A percentile compares a stretch with the other conserved stretches of the same genome.
Conservation (phyloP, 1,284 basidiomycete species). For the Clitocybe nebularis region DNA sequence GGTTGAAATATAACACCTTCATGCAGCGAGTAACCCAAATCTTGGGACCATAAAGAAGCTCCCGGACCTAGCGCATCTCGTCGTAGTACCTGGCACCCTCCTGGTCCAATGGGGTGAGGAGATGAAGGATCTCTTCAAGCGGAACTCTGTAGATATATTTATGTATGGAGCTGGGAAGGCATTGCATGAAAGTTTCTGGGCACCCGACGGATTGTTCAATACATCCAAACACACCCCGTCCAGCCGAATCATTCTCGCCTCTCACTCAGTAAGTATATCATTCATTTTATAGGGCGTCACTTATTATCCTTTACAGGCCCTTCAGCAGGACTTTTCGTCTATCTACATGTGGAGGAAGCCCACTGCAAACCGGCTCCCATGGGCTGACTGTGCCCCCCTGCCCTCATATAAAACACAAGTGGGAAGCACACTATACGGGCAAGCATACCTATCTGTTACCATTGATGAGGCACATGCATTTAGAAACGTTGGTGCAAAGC, state of each 20-base stretch:
- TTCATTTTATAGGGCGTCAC: constrained; percentile 1
- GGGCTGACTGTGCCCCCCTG: constrained; percentile 8
- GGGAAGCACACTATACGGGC: constrained; percentile 20
- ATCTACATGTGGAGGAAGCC: not conserved
- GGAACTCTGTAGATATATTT: constrained; percentile 20
- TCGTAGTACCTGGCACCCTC: constrained; percentile 11
- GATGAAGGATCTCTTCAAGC: constrained; percentile 3
- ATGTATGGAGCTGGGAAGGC: constrained; percentile 12
- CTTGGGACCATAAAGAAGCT: constrained; percentile 5
- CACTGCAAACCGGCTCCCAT: constrained; percentile 12
- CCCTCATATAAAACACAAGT: constrained; percentile 1
- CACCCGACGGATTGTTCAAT: constrained; percentile 13
- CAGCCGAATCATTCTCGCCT: constrained; percentile 22
- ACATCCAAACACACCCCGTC: constrained; percentile 15
- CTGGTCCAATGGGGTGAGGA: constrained; percentile 12
- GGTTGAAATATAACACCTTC: not conserved
- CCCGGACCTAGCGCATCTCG: constrained; percentile 10
- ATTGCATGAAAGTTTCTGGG: constrained; percentile 21
- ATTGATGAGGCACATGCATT: constrained; percentile 29
- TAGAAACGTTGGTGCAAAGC: constrained; percentile 22
- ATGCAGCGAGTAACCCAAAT: constrained; percentile 14
- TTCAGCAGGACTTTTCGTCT: not conserved
- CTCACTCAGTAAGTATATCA: constrained; percentile 22
- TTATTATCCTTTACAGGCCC: not conserved
- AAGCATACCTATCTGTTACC: constrained; percentile 18